Base-by-base conservation (phyloP, 768 basidiomycete genomes). In the Tubosaeta sp. region DNA sequence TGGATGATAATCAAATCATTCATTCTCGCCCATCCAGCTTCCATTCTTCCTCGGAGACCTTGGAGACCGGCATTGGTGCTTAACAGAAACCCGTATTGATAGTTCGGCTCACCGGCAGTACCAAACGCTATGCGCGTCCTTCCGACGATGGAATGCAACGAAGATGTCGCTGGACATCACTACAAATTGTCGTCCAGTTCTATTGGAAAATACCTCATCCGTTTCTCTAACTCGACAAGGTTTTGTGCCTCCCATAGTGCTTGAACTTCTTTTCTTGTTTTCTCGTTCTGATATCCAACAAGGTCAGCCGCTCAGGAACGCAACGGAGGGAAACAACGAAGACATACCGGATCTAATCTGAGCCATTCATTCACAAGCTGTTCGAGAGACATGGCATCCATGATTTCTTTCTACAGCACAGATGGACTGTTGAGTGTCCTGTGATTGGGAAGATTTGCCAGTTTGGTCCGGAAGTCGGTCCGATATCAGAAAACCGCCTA, bases 11-110 rank as follows among this genome's bases (percentile, higher is more conserved):
- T 87, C 50, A 94, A 69, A 66, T 93, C 89, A 62, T 94, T 94
- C 89, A 94, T 93, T 49, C 87, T 79, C n/a, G 87, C 77, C 80
- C 86, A 92, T 2, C 92, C 92, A 8, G 90, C 90, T 58, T 88
- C 86, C 92, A 94, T 94, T 55, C 71, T 76, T 2, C 84, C 90
- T 59, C 90, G 73, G 19, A 92, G 72, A 46, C 90, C 90, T 63
- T 87, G 55, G 4, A 31, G 31, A 18, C 44, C 6, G 46, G 31
- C 25, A 25, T 54, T 44, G 19, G 52, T 30, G n/a, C n/a, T n/a
- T n/a, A 22, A 36, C 21, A 21, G 27, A 24, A 29, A 56, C 24
- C 47, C 21, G 18, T 16, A 51, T 19, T 7, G 14, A 45, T 21
- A 21, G 36, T 29, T 3, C n/a, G 24, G 52, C 67, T 53, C 64